Conservation (phyloP, 768 basidiomycete genomes). For the Cystofilobasidium bisporidii region DNA sequence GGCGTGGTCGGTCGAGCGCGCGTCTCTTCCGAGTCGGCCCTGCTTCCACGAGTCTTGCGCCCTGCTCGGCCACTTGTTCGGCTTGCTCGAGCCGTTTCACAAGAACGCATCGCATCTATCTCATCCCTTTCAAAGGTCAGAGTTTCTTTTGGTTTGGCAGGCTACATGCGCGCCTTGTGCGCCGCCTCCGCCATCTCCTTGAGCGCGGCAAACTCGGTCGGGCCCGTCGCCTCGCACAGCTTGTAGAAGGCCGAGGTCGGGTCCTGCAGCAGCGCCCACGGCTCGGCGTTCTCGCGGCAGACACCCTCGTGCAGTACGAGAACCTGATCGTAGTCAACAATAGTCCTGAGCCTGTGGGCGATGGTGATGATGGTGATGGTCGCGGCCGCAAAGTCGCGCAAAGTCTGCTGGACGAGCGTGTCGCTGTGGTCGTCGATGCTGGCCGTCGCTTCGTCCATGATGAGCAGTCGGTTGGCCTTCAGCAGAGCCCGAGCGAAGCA, state of each 20-base stretch:
- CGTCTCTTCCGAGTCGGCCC: too few species aligned
- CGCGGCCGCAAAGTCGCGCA: slow-evolving; percentile 25
- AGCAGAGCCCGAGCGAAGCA: slow-evolving; percentile 75
- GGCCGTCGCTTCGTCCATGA: slow-evolving; percentile 52
- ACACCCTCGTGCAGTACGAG: slow-evolving; percentile 14
- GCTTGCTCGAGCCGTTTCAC: too few species aligned
- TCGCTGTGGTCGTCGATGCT: slow-evolving; percentile 29
- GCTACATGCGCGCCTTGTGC: too few species aligned
- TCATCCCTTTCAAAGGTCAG: too few species aligned
- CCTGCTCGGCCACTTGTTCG: too few species aligned
- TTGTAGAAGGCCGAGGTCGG: slow-evolving; percentile 17
- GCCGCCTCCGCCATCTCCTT: not conserved
- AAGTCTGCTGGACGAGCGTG: slow-evolving; percentile 31
- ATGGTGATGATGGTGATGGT: slow-evolving; percentile 24
- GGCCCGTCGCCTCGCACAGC: slow-evolving; percentile 24
- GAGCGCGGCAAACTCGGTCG: slow-evolving; percentile 19
- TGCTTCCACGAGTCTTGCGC: too few species aligned
- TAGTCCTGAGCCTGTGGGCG: slow-evolving; percentile 11
- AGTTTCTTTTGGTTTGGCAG: too few species aligned
- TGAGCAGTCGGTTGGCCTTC: slow-evolving; percentile 56
- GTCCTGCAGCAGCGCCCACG: slow-evolving; percentile 18
- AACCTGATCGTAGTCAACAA: slow-evolving; percentile 19
- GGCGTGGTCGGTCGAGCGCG: too few species aligned
- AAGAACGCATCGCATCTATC: too few species aligned
- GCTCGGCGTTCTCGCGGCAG: slow-evolving; percentile 18